These are phyloP conservation scores for Kwoniella sp. DNA, from an alignment of 768 basidiomycete species.

Conservation along the genomic window DNA sequence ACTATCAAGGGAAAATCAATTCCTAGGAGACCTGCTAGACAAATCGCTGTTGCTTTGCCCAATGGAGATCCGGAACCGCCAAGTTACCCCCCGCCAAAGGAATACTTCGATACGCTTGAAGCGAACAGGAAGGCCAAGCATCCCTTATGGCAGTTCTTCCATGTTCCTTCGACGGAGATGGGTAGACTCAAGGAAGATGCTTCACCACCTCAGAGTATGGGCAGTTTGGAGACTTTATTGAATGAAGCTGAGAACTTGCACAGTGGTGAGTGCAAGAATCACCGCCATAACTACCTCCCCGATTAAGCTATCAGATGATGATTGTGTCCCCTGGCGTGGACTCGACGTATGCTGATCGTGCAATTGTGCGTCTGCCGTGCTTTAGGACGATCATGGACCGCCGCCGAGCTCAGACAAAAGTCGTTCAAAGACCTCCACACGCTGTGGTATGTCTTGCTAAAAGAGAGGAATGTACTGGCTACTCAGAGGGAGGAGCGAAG, in stretches of 20 bases:
- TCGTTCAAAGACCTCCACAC: constrained; percentile 91
- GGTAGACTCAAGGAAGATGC: constrained; percentile 15
- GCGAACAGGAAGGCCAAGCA: constrained; percentile 26
- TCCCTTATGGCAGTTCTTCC: constrained; percentile 55
- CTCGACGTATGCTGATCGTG: background rate
- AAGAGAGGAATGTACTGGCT: constrained; percentile 86
- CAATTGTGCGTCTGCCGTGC: background rate
- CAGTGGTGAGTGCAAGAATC: constrained; percentile 41
- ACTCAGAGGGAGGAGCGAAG: constrained; percentile 80
- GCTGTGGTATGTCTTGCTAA: constrained; percentile 85
- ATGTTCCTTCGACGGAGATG: constrained; percentile 28
- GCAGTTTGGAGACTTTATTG: constrained; percentile 34
- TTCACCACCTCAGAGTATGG: constrained; percentile 28
- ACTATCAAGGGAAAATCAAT: constrained; percentile 45
- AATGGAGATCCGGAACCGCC: constrained; percentile 41
- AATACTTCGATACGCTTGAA: constrained; percentile 27
- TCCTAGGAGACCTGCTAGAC: constrained; percentile 39
- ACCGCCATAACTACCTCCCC: background rate
- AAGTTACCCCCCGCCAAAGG: constrained; percentile 37
- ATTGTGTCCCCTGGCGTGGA: too few relatives aligned
- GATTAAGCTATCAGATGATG: too few relatives aligned
- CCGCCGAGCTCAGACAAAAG: constrained; percentile 82
- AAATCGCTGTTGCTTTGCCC: constrained; percentile 26
- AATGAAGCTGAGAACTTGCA: constrained; percentile 35
- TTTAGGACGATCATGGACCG: constrained; percentile 81